These are phyloP conservation scores for Ogataea salicorniae DNA, from an alignment of 805 yeast genomes.

Conservation along the genomic window DNA sequence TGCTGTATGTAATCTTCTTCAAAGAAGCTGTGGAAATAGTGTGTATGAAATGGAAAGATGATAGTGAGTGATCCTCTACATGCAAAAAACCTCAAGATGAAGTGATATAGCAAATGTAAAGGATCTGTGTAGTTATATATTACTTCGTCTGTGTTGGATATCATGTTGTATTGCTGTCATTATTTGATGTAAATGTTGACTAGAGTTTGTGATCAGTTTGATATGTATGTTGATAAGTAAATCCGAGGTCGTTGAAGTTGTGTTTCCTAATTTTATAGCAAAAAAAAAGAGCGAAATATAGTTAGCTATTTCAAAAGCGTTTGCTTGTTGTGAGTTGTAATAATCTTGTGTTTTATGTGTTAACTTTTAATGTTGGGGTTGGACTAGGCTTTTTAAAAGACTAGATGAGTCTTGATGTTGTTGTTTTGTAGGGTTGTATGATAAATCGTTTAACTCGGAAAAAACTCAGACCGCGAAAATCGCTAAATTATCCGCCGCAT, in stretches of 20 bases:
- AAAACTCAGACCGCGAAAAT: too few relatives aligned
- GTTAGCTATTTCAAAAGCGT: too few relatives aligned
- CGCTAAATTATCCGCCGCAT: not conserved
- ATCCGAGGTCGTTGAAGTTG: too few relatives aligned
- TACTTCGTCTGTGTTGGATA: slow-evolving; percentile 21
- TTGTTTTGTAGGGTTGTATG: too few relatives aligned
- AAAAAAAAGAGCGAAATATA: too few relatives aligned
- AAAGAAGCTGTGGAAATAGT: slow-evolving; percentile 3
- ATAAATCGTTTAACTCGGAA: too few relatives aligned
- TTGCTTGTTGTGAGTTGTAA: too few relatives aligned
- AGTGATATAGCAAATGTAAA: slow-evolving; percentile 10
- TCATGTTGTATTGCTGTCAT: slow-evolving; percentile 4
- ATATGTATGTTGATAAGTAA: not conserved
- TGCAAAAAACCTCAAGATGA: slow-evolving; percentile 9
- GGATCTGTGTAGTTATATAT: slow-evolving; percentile 13
- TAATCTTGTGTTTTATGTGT: too few relatives aligned
- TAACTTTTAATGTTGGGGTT: too few relatives aligned
- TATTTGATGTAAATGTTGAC: not conserved
- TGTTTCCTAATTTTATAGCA: too few relatives aligned
- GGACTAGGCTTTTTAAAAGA: too few relatives aligned
- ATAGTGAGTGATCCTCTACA: slow-evolving; percentile 11
- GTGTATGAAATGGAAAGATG: slow-evolving; percentile 1
- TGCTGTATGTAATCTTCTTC: slow-evolving; percentile 10
- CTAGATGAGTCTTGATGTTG: too few relatives aligned
- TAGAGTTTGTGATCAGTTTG: not conserved